Base-by-base conservation (phyloP, 805 yeast species). In the Saccharomycopsis synnaedendra region DNA sequence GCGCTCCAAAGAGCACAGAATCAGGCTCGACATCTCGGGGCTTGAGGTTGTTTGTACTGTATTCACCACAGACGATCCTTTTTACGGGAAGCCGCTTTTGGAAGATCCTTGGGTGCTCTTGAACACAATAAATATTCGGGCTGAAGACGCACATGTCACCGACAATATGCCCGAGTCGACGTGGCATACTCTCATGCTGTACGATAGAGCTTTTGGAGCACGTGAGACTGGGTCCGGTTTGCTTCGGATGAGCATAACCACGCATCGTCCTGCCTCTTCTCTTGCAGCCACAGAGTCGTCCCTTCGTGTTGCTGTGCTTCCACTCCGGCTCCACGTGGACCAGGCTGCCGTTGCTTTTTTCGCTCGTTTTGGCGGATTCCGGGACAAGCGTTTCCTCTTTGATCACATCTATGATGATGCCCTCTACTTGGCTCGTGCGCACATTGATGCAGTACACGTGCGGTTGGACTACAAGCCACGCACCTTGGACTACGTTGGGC, bases 381-480 rank as follows among this genome's bases (percentile, higher is more conserved):
- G 77, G 57, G 95, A 85, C 57, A 55, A 66, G 1, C 64, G 93
- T 49, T 84, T 85, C 59, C 72, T 73, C 3, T 64, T 84, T 10
- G 71, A 78, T n/a, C 70, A 71, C 29, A 71, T 67, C 8, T 71
- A 67, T 49, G 87, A 82, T 41, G 93, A 83, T 49, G 72, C 76
- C 4, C 57, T 77, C 1, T 89, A 76, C 57, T 70, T 88, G 42
- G 87, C 85, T 55, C 78, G 78, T 57, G 72, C 87, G 35, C 74
- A 75, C 40, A 71, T 88, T 4, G 73, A 74, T 49, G 67, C 80
- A 0, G 64, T 85, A 3, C 72, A 70, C 42, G 60, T 93, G 27
- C 79, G 79, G 52, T 67, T 93, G 39, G 97, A 93, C 62, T 93
- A 93, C 61, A 88, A 87, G 60, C 97, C 98, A 0, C 88, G 88